Conservation (phyloP, 192 early-diverging fungal genomes). For the Entomortierella parvispora region DNA sequence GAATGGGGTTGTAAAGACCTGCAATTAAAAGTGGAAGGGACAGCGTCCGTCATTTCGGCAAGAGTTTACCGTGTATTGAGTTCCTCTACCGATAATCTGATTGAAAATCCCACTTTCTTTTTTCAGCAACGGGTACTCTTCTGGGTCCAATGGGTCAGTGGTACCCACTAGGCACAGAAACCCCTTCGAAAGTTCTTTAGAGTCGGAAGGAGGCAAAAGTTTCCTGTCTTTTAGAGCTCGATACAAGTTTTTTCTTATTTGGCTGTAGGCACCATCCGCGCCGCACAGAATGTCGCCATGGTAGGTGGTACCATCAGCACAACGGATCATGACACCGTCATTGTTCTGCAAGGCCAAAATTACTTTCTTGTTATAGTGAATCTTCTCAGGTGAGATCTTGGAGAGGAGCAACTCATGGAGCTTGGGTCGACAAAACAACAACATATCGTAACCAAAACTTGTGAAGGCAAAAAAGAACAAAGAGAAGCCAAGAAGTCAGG, state of each 20-base stretch:
- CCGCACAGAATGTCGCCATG: slow-evolving; percentile 2
- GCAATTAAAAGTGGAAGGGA: neutral
- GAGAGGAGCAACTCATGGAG: neutral
- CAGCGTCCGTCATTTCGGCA: no score
- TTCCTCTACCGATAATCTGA: neutral
- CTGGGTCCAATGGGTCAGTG: slow-evolving; percentile 4
- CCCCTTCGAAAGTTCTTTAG: neutral
- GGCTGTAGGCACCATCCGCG: slow-evolving; percentile 11
- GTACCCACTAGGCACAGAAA: slow-evolving; percentile 7
- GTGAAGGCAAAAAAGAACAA: neutral
- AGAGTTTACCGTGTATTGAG: neutral
- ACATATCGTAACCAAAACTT: neutral
- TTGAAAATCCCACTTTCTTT: neutral
- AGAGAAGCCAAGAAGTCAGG: no score
- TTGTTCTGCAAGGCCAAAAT: neutral
- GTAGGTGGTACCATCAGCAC: slow-evolving; percentile 3
- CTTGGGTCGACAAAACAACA: neutral
- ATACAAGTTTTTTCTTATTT: neutral
- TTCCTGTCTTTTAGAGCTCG: neutral
- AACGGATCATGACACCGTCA: neutral
- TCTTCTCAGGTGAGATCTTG: slow-evolving; percentile 1
- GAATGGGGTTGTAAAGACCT: neutral
- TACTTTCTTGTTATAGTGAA: slow-evolving; percentile 6
- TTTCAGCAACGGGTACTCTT: neutral
- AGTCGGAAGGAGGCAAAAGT: neutral